These are phyloP conservation scores for Dichotomocladium elegans DNA, from an alignment of 371 early-diverging fungal genomes.

Conservation along the genomic window DNA sequence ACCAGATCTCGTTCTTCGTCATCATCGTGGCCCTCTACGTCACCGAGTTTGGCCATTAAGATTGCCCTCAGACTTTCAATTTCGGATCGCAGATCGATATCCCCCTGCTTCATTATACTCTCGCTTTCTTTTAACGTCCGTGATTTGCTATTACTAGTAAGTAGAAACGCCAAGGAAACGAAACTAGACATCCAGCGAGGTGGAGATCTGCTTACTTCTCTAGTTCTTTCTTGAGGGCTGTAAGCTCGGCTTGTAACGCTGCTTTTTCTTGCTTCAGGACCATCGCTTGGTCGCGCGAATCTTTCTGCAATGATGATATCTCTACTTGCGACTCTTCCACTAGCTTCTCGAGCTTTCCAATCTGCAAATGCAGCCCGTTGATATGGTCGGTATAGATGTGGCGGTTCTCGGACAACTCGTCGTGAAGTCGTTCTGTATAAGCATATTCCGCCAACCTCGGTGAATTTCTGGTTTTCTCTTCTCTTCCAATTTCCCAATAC, in stretches of 20 bases:
- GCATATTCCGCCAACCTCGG: background rate
- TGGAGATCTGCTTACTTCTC: slow-evolving; percentile 34
- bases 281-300: slow-evolving; percentile 17
- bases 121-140: slow-evolving; percentile 25
- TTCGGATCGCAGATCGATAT: slow-evolving; percentile 30
- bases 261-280: slow-evolving; percentile 23
- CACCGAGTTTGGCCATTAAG: slow-evolving; percentile 37
- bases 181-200: no score
- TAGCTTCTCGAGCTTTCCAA: slow-evolving; percentile 51
- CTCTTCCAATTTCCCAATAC: slow-evolving; percentile 18
- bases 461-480: slow-evolving; percentile 3
- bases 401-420: slow-evolving; percentile 48
- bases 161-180: background rate
- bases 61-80: slow-evolving; percentile 39
- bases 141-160: slow-evolving; percentile 23
- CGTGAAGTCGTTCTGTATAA: slow-evolving; percentile 43
- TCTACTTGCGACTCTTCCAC: slow-evolving; percentile 48
- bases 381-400: slow-evolving; percentile 52
- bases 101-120: slow-evolving; percentile 20
- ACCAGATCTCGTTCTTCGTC: slow-evolving; percentile 13
- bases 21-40: slow-evolving; percentile 10
- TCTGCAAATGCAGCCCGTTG: slow-evolving; percentile 47
- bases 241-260: slow-evolving; percentile 22
- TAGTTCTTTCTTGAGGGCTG: slow-evolving; percentile 20
- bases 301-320: slow-evolving; percentile 26